phyloP scores from a whole-genome alignment of 2,329 filamentous ascomycete species.

The Beauveria asiatica region DNA sequence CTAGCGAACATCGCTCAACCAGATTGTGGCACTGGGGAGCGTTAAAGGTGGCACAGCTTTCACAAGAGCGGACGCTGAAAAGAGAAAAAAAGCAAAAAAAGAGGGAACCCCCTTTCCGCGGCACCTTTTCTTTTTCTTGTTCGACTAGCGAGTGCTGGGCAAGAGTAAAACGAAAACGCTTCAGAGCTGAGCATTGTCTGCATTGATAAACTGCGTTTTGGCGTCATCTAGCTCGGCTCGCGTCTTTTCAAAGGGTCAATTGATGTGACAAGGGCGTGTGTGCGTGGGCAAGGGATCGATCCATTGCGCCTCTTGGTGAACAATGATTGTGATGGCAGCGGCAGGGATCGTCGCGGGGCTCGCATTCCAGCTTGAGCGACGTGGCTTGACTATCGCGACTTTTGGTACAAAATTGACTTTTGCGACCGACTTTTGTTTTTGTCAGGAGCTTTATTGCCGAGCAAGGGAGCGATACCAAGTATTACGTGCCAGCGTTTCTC shows the following conservation, averaged over 20 bases:
- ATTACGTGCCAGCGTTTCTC: too few species aligned
- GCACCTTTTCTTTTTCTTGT: not conserved
- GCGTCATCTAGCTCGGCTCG: too few species aligned
- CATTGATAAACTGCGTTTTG: too few species aligned
- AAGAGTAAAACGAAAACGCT: not conserved
- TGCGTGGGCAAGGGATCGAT: not conserved
- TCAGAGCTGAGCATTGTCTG: not conserved
- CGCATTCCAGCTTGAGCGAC: not conserved
- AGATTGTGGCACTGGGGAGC: not conserved
- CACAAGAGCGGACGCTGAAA: not conserved
- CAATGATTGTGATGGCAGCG: not conserved
- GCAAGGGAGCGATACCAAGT: too few species aligned
- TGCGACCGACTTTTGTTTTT: not conserved
- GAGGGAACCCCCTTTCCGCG: not conserved
- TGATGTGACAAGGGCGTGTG: not conserved
- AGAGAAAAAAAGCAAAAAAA: not conserved
- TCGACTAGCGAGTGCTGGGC: not conserved
- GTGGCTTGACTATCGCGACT: not conserved
- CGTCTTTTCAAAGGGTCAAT: not conserved
- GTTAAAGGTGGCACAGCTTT: not conserved
- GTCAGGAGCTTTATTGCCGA: not conserved
- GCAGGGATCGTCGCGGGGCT: not conserved
- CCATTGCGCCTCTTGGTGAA: not conserved
- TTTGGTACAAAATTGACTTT: not conserved
- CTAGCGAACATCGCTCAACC: constrained; percentile 1